phyloP scores from a whole-genome alignment of 1,139 yeast genomes.

The Diutina catenulata region DNA sequence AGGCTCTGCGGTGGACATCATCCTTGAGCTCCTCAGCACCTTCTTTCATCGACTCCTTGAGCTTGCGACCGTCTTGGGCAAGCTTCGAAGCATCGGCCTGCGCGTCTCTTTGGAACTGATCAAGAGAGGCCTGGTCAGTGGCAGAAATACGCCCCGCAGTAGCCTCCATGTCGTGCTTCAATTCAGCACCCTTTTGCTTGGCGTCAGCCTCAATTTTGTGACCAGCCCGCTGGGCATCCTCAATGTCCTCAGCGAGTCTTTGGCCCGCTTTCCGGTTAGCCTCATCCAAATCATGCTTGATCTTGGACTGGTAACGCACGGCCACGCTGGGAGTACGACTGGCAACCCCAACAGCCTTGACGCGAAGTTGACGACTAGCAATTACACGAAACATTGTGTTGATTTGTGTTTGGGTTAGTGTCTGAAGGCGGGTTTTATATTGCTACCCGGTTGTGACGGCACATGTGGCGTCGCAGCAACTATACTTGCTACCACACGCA shows the following conservation, averaged over 20 bases:
- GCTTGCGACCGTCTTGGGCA: neutral
- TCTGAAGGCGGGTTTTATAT: too few species aligned
- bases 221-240: neutral
- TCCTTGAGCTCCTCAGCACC: neutral
- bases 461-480: too few species aligned
- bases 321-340: neutral
- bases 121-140: neutral
- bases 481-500: too few species aligned
- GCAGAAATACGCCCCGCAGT: neutral
- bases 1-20: neutral
- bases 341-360: neutral
- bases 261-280: neutral
- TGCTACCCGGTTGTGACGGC: too few species aligned
- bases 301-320: neutral
- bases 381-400: slow-evolving; percentile 2
- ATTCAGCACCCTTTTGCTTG: neutral
- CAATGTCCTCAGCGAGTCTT: neutral
- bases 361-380: neutral
- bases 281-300: neutral
- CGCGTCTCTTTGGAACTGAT: neutral
- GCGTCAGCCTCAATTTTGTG: neutral
- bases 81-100: neutral
- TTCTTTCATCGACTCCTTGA: neutral
- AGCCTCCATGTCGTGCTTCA: neutral
- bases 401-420: too few species aligned